A percentile compares a stretch with the other conserved stretches of the same genome.
phyloP scores from a whole-genome alignment of 148 eudicot genomes.

The Nyssa sinensis region DNA sequence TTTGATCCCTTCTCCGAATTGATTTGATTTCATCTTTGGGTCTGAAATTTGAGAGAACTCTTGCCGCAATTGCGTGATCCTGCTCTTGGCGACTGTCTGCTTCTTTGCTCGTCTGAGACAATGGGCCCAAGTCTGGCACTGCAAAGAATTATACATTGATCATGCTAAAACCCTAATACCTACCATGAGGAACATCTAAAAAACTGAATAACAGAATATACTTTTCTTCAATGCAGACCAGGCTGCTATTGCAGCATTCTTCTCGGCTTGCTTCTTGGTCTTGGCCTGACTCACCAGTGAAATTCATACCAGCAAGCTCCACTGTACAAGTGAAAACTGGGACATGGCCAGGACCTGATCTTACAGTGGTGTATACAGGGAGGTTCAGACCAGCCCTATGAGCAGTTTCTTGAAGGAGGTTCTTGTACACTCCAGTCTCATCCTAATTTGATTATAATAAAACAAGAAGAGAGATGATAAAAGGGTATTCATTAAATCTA shows the following conservation, averaged over 20 bases:
- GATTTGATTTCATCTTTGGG: constrained; percentile 22
- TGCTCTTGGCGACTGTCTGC: constrained; percentile 20
- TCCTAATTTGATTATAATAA: constrained; percentile 23
- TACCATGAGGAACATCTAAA: too few species aligned
- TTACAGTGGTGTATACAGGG: constrained; percentile 54
- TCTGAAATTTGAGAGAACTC: constrained; percentile 34
- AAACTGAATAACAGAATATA: neutral
- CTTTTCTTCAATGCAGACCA: constrained; percentile 52
- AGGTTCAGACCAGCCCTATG: constrained; percentile 55
- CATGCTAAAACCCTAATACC: neutral
- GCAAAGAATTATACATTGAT: constrained; percentile 7
- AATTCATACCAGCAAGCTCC: constrained; percentile 46
- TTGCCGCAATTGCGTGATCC: constrained; percentile 28
- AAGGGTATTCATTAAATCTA: too few species aligned
- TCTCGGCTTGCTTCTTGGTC: constrained; percentile 65
- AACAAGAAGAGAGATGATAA: neutral
- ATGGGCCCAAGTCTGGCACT: constrained; percentile 38
- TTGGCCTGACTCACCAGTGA: constrained; percentile 50
- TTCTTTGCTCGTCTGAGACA: constrained; percentile 22
- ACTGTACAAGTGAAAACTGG: constrained; percentile 57
- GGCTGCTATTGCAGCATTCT: constrained; percentile 65
- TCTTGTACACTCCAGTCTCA: constrained; percentile 65
- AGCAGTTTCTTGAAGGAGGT: constrained; percentile 54
- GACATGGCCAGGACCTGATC: constrained; percentile 59
- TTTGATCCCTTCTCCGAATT: constrained; percentile 21